Base-by-base conservation (phyloP, 2,329 filamentous ascomycete genomes). In the Ophiocordyceps polyrhachis-furcata region DNA sequence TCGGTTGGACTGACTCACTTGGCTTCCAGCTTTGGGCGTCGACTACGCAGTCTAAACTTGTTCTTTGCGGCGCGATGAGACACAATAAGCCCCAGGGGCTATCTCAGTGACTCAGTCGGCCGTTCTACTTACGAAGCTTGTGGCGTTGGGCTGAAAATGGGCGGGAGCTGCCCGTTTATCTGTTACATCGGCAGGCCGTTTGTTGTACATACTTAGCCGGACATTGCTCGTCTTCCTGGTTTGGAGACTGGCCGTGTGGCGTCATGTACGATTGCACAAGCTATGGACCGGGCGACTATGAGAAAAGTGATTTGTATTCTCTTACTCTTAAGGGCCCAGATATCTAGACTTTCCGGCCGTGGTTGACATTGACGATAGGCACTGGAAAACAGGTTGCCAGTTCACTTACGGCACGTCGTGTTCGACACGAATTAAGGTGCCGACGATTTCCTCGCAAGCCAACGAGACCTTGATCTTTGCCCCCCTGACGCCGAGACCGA, bases 401-500 rank as follows among this genome's bases (percentile, higher is more conserved):
- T 41, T 11, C 25, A 28, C 11, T 41, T 11, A 41, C 14, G 21
- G 8, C 17, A 41, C 43, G 3, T 6, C 40, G 42, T 45, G 43
- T 2, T 19, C 44, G 11, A 44, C 43, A 17, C 56, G 52, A 37
- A 70, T 56, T 29, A 65, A 57, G 0, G 76, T 79, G 2, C 76
- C 76, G 3, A 79, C 84, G 53, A 96, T 81, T 40, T 86, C 80
- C 61, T 95, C 89, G 51, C 88, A 96, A 58, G 84, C 83, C 43
- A 88, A 76, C 48, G 78, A 84, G 21, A 69, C 69, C 31, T 91
- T 72, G 3, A 69, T 62, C 46, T 81, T 73, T 17, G 73, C 70
- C 0, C 66, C 57, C 1, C 59, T 69, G 19, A 86, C 56, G 0
- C 72, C 62, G 1, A 78, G 72, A 0, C 54, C 19, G 62, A 72